Evolutionary conservation across 768 basidiomycete genomes (phyloP), one percentile per base, ranked within the genome.

Genomic region (Mycena vulgaris): DNA sequence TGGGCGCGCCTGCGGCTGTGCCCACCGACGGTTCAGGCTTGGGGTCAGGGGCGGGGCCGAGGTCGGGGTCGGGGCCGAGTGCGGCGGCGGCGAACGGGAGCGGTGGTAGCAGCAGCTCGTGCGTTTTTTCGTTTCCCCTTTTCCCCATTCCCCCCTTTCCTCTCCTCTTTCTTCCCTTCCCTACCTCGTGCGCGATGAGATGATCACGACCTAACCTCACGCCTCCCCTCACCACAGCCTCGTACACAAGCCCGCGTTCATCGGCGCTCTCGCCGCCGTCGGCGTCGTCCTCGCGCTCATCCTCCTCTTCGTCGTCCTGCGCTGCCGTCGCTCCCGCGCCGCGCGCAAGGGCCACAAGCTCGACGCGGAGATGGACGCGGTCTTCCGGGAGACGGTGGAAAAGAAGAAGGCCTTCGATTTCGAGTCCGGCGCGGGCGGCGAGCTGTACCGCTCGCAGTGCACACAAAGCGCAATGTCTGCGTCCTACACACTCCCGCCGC

Each of bases 401-500:
- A 61, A 61, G 39, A 45, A 61, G 31, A 31, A 48, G 45, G 47
- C 58, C 58, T 47, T n/a, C n/a, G 42, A 47, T 25, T n/a, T 49
- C 47, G 59, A 35, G 47, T 48, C 33, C 59, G 47, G 31, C 31
- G 59, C 31, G 31, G 59, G 59, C 59, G 47, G 59, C 59, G 59
- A 23, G 59, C 59, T 61, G 47, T 61, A 61, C 59, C 59, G 59
- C 59, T 45, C 33, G 59, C 59, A 61, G 59, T 48, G 59, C 31
- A 35, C 59, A 27, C 42, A 45, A 25, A 60, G 58, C 42, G 30
- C 45, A 23, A 60, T 60, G 58, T 45, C 58, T 25, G 58, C 59
- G 47, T 61, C 59, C n/a, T 61, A 61, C 47, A 10, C 59, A 45
- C 59, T 61, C 45, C 59, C 59, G 47, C 33, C 59, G 47, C 59